Percentiles rank a stretch among this genome's conserved stretches.
These are phyloP conservation scores for Leccinum variabile DNA, from an alignment of 1,284 basidiomycete species.

Conservation along the genomic window DNA sequence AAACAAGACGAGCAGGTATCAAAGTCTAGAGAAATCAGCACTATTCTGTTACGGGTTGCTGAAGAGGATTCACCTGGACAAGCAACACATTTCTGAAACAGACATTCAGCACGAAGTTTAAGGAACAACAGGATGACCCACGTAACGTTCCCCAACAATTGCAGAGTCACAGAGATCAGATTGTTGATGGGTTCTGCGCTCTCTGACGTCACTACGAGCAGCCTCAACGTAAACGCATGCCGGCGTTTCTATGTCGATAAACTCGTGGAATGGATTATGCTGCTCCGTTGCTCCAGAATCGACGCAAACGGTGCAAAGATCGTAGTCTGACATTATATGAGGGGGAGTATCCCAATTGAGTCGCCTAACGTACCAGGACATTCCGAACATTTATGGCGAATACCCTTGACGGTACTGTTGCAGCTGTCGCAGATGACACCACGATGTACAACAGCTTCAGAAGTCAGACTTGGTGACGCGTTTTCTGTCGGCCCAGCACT, in stretches of 20 bases:
- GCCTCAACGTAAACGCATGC: slow-evolving; percentile 65
- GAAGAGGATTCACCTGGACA: slow-evolving; percentile 49
- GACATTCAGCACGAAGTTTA: slow-evolving; percentile 6
- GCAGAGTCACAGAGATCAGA: slow-evolving; percentile 55
- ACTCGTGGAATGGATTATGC: slow-evolving; percentile 65
- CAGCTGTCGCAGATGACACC: slow-evolving; percentile 49
- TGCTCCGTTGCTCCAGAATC: slow-evolving; percentile 42
- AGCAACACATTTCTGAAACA: slow-evolving; percentile 60
- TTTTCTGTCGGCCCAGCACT: neutral
- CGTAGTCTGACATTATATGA: slow-evolving; percentile 52
- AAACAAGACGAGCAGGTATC: slow-evolving; percentile 77
- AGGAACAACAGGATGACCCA: slow-evolving; percentile 39
- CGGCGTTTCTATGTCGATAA: slow-evolving; percentile 65
- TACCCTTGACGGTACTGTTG: slow-evolving; percentile 51
- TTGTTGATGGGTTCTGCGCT: slow-evolving; percentile 1
- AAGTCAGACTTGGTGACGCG: neutral
- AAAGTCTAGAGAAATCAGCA: slow-evolving; percentile 47
- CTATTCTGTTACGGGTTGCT: neutral
- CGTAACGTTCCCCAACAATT: slow-evolving; percentile 68
- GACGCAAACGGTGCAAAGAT: slow-evolving; percentile 65
- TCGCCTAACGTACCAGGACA: slow-evolving; percentile 51
- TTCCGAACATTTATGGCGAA: slow-evolving; percentile 74
- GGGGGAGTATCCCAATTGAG: neutral
- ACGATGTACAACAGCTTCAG: slow-evolving; percentile 19
- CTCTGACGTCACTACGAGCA: slow-evolving; percentile 39